Evolutionary conservation across 2,329 filamentous ascomycete genomes (phyloP).

Genomic region (Microdochium bolleyi): DNA sequence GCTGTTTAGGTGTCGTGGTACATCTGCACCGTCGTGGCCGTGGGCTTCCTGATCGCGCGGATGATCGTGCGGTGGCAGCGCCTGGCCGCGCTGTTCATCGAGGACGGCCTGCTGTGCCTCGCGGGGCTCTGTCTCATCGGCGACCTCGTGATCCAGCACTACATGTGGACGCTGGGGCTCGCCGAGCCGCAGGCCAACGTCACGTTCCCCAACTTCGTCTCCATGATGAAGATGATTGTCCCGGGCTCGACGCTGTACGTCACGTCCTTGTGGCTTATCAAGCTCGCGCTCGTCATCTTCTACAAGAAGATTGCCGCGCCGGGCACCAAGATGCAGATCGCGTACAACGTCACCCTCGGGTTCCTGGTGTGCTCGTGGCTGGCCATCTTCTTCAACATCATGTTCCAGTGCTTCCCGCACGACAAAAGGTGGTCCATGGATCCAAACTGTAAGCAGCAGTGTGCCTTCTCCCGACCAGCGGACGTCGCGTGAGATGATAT

Average conservation of each 20-base stretch:
- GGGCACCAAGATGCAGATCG: slow-evolving; percentile 22
- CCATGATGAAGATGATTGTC: slow-evolving; percentile 25
- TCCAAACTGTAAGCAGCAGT: slow-evolving; percentile 10
- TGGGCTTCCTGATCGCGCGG: slow-evolving; percentile 18
- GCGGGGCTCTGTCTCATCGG: slow-evolving; percentile 20
- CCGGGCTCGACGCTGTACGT: slow-evolving; percentile 31
- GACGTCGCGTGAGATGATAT: too few species aligned
- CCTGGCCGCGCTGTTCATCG: slow-evolving; percentile 16
- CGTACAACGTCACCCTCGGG: slow-evolving; percentile 26
- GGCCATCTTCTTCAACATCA: slow-evolving; percentile 27
- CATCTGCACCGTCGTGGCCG: slow-evolving; percentile 9
- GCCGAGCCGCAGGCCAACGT: slow-evolving; percentile 10
- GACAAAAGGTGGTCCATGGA: slow-evolving; percentile 20
- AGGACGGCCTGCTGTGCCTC: slow-evolving; percentile 21
- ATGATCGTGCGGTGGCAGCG: slow-evolving; percentile 18
- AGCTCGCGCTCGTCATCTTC: slow-evolving; percentile 29
- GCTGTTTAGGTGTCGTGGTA: slow-evolving; percentile 9
- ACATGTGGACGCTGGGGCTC: slow-evolving; percentile 17
- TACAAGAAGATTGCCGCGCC: slow-evolving; percentile 29
- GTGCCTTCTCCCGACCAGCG: too few species aligned
- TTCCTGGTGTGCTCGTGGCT: slow-evolving; percentile 20
- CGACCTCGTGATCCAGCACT: slow-evolving; percentile 21
- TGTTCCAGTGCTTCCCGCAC: slow-evolving; percentile 28
- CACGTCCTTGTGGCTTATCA: slow-evolving; percentile 29
- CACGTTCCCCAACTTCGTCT: slow-evolving; percentile 11